Evolutionary conservation across 768 basidiomycete species (phyloP), one percentile per base, ranked within the genome.

Genomic region (Filobasidium floriforme): DNA sequence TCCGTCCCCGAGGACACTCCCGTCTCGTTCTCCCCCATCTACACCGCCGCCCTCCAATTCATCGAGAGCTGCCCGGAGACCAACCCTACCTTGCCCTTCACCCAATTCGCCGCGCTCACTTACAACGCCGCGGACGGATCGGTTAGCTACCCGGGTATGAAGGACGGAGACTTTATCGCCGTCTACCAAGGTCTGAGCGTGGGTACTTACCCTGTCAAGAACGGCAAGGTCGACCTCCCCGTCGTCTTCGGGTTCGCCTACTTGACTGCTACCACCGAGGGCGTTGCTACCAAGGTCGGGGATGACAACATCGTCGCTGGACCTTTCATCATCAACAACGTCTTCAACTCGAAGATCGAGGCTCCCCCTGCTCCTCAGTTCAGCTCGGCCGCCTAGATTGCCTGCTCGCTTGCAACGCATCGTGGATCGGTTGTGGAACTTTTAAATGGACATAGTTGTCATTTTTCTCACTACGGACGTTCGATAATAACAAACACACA

Each of bases 1-100:
- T 82, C 81, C 62, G 80, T 81, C 5, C 77, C 85, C 1, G 83
- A 84, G 69, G 85, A 86, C 71, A 84, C 70, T 66, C 72, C 66
- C 62, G 72, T 80, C 43, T 57, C 52, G 24, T 41, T 57, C 54
- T 41, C 37, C 14, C 24, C 52, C 28, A 81, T 81, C 26, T 82
- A 73, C 76, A 81, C 81, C 9, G 73, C 82, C 59, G 76, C 81
- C 28, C 51, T 54, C 19, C 67, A 68, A 6, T 84, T 83, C 74
- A 82, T 84, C 75, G 75, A 74, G 15, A 77, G 78, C 0, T 86
- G 85, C 75, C 85, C 85, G 0, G 40, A 71, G 0, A 68, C 78
- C 64, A 85, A 86, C 75, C 82, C 83, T 0, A 67, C 77, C 7
- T 73, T 80, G 1, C 65, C 82, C 40, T 80, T 82, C 63, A 80